Conservation (phyloP, 495 filamentous ascomycete genomes). For the Letharia columbiana region DNA sequence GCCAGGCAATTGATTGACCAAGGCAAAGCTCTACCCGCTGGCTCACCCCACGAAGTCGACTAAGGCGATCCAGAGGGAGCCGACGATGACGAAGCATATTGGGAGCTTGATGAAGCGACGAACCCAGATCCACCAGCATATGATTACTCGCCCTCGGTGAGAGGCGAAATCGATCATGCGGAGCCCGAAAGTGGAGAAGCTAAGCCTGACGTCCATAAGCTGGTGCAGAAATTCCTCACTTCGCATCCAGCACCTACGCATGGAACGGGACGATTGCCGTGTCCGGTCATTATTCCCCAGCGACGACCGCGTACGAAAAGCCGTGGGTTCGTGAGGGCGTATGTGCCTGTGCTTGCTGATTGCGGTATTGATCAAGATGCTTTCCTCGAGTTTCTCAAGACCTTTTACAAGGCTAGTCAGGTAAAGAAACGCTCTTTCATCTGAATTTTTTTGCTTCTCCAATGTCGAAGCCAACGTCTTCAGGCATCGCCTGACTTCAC, state of each 20-base stretch:
- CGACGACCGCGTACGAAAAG: conserved; percentile 27
- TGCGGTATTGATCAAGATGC: conserved; percentile 33
- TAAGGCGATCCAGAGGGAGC: conserved; percentile 1
- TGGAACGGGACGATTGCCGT: conserved; percentile 11
- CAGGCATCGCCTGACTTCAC: conserved; percentile 25
- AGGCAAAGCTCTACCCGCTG: conserved; percentile 8
- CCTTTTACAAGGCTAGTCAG: conserved; percentile 28
- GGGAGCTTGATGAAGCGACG: conserved; percentile 19
- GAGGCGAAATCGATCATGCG: background rate
- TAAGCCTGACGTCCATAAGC: conserved; percentile 22
- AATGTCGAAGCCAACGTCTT: background rate
- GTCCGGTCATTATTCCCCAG: conserved; percentile 29
- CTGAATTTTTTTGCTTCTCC: background rate
- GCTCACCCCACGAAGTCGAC: background rate
- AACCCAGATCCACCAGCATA: conserved; percentile 3
- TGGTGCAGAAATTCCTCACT: conserved; percentile 18
- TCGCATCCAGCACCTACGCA: conserved; percentile 14
- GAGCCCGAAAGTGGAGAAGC: conserved; percentile 6
- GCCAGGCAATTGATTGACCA: conserved; percentile 12
- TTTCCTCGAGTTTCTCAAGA: conserved; percentile 36
- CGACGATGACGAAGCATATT: conserved; percentile 16
- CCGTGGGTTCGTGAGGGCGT: conserved; percentile 35
- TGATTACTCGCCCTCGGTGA: background rate
- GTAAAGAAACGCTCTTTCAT: background rate
- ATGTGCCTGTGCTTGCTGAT: conserved; percentile 33